Base-by-base conservation (phyloP, 139 green algal genomes). In the Chlamydomonas asymmetrica region DNA sequence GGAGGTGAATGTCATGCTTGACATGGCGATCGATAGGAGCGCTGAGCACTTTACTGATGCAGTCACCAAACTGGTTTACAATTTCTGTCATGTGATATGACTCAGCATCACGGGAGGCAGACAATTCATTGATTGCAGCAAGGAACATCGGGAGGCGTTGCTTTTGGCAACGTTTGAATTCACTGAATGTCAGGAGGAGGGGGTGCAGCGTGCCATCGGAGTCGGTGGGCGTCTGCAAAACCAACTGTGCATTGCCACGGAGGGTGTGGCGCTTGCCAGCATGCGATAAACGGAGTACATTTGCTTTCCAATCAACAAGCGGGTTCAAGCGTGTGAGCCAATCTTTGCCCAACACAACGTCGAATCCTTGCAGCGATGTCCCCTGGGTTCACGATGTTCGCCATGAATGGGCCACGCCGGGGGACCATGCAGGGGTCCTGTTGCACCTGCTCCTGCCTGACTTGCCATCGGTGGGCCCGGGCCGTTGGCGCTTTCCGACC, bases 321-420 rank as follows among this genome's bases (percentile, higher is more conserved):
- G 65, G 65, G 31, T 73, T 73, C 27, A 41, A 6, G 27, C 5
- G 4, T 29, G 27, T 41, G 29, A 73, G 43, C 65, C 65, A 73
- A 23, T 25, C 7, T 29, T 56, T 70, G 32, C 63, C 63, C 37
- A 70, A 39, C 22, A 70, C 32, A 29, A 54, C 65, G 27, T 73
- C 65, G 41, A 40, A 61, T 18, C 45, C 41, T 39, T 25, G 7
- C 32, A 73, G 41, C 27, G 7, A 7, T 4, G 65, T 61, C 4
- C 34, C 65, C 10, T 45, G 43, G n/a, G n/a, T n/a, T n/a, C n/a
- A n/a, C n/a, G n/a, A n/a, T n/a, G n/a, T n/a, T n/a, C n/a, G n/a
- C n/a, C n/a, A n/a, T n/a, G n/a, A n/a, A n/a, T n/a, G n/a, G n/a
- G n/a, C n/a, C n/a, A n/a, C n/a, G n/a, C n/a, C n/a, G n/a, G n/a